Evolutionary conservation across 192 early-diverging fungal species (phyloP).

Genomic region (Backusella westeae): DNA sequence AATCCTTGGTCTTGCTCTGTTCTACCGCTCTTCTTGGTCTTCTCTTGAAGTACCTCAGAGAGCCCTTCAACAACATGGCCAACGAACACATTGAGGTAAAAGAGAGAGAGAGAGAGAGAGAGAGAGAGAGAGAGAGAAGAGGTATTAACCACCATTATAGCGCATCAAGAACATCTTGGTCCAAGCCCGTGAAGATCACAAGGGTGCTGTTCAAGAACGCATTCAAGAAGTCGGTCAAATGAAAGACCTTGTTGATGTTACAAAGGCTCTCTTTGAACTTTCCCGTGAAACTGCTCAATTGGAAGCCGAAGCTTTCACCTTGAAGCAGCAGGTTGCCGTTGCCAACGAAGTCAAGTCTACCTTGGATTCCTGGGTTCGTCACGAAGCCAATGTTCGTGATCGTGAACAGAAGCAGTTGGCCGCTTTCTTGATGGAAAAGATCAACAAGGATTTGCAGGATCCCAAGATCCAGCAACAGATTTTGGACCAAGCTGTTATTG

Average conservation of each 20-base stretch:
- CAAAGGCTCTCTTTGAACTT: conserved; percentile 90
- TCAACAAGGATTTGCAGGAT: conserved; percentile 66
- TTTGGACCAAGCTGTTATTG: conserved; percentile 55
- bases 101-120: no score
- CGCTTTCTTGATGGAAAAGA: conserved; percentile 78
- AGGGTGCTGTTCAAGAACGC: conserved; percentile 83
- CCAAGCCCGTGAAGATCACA: conserved; percentile 89
- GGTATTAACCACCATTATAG: conserved; percentile 29
- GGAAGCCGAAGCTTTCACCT: conserved; percentile 91
- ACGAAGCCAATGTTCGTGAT: conserved; percentile 92
- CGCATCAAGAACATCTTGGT: conserved; percentile 80
- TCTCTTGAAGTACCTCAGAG: conserved; percentile 76
- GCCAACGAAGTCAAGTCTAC: conserved; percentile 81
- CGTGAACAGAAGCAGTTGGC: conserved; percentile 89
- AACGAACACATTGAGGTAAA: conserved; percentile 46
- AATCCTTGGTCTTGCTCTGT: conserved; percentile 80
- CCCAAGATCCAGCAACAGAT: conserved; percentile 65
- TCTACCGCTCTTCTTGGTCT: conserved; percentile 79
- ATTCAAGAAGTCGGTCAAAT: conserved; percentile 91
- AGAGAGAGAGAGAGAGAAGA: no score
- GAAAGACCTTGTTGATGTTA: conserved; percentile 91
- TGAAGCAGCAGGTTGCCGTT: conserved; percentile 88
- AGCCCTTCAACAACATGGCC: conserved; percentile 81
- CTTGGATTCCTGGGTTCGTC: conserved; percentile 96
- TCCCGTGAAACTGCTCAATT: conserved; percentile 93